These are phyloP conservation scores for Paraleonurus japonicus DNA, from an alignment of 257 asterid genomes.

Conservation along the genomic window DNA sequence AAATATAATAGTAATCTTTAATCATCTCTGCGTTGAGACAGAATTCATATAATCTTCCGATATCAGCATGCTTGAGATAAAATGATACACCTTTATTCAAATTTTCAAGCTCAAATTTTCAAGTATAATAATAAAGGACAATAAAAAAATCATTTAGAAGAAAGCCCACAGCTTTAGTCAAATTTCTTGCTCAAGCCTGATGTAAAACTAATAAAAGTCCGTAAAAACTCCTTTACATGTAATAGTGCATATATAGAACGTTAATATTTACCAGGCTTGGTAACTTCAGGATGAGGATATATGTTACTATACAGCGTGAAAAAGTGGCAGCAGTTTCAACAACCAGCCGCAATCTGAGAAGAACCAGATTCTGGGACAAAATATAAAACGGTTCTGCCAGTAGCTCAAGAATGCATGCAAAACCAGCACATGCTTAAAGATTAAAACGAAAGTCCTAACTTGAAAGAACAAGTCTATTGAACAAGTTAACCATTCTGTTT, in stretches of 20 bases:
- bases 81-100: neutral
- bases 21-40: neutral
- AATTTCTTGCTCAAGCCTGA: neutral
- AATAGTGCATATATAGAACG: conserved; percentile 6
- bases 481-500: neutral
- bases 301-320: conserved; percentile 72
- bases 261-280: conserved; percentile 49
- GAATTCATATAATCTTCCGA: conserved; percentile 4
- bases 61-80: conserved; percentile 11
- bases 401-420: conserved; percentile 87
- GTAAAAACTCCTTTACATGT: neutral
- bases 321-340: conserved; percentile 83
- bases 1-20: neutral
- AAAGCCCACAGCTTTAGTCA: neutral
- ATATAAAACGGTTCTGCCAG: conserved; percentile 93
- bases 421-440: conserved; percentile 49
- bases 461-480: neutral
- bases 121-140: neutral
- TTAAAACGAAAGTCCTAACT: conserved; percentile 4
- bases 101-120: no score
- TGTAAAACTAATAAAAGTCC: no score
- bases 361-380: conserved; percentile 81
- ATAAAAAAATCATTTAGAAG: neutral
- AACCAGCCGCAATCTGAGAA: conserved; percentile 78
- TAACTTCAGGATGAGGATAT: conserved; percentile 68